phyloP scores from a whole-genome alignment of 805 yeast species.

The Metschnikowia santaceciliae region DNA sequence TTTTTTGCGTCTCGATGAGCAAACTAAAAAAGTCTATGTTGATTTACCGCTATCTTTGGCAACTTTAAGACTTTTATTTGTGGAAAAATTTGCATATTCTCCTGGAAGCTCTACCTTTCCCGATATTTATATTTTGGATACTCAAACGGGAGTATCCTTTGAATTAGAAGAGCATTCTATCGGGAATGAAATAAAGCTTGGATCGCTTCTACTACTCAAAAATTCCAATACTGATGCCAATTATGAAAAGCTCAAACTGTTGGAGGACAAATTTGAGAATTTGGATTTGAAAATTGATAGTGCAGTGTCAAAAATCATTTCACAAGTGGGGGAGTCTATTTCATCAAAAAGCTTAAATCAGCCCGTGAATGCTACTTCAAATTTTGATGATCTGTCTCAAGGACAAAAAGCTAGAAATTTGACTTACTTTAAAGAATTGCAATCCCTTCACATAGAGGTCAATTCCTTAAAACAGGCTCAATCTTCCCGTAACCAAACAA shows the following conservation, averaged over 20 bases:
- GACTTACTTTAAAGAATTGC: slow-evolving; percentile 7
- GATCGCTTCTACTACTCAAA: slow-evolving; percentile 30
- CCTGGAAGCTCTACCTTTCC: slow-evolving; percentile 74
- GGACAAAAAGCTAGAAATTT: slow-evolving; percentile 11
- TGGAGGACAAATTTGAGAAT: slow-evolving; percentile 7
- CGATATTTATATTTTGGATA: slow-evolving; percentile 68
- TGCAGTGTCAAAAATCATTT: slow-evolving; percentile 7
- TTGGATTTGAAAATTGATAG: slow-evolving; percentile 9
- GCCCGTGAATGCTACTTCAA: not conserved
- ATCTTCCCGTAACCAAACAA: slow-evolving; percentile 35
- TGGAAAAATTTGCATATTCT: slow-evolving; percentile 82
- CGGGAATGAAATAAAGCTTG: slow-evolving; percentile 51
- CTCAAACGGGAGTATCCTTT: slow-evolving; percentile 55
- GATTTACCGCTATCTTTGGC: slow-evolving; percentile 47
- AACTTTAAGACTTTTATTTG: slow-evolving; percentile 64
- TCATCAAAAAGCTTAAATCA: not conserved
- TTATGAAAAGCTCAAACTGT: slow-evolving; percentile 2
- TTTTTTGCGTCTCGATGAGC: slow-evolving; percentile 48
- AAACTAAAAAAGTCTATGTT: slow-evolving; percentile 52
- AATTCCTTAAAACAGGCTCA: slow-evolving; percentile 57
- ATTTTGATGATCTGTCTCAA: not conserved
- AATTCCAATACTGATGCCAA: not conserved
- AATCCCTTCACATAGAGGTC: slow-evolving; percentile 54
- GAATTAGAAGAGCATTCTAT: slow-evolving; percentile 73
- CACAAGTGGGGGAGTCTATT: slow-evolving; percentile 11